Evolutionary conservation across 225 moss, liverwort and hornwort genomes (phyloP), one percentile per base, ranked within the genome.

Genomic region (Sphagnum contortum): DNA sequence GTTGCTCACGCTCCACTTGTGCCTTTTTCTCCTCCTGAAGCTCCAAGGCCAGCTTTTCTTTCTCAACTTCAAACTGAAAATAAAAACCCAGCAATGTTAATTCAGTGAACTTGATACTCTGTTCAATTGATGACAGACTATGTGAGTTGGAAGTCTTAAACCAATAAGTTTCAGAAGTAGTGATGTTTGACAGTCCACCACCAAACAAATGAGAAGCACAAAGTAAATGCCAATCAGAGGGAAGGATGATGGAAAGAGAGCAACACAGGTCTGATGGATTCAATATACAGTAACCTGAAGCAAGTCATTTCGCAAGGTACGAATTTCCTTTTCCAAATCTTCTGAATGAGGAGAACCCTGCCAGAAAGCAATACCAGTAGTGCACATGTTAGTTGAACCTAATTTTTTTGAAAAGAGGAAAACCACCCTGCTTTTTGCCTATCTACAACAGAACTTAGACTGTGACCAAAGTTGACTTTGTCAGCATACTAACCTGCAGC

Each of bases 1-100:
- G 83, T 45, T 81, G 82, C 76, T 91, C 94, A 9, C 87, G 89
- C 56, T 76, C 87, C 55, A 78, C 75, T 67, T 94, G 88, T 8
- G 86, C 81, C 69, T 76, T 87, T 63, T 91, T 86, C 74, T 91
- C 91, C 72, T 94, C 91, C 74, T 85, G 87, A 45, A 94, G 89
- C 70, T 94, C 91, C 62, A 89, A 69, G 53, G 76, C 83, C 72
- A 94, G 70, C 72, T 77, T 85, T 63, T 94, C 94, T 75, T 83
- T 80, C 66, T 91, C 94, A 71, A 91, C 73, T 70, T 94, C 94
- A 74, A 83, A 84, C 94, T 94, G 71, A 2, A 47, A 48, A 70
- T 52, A 47, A 11, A 13, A 70, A 44, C 3, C 10, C 8, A 62
- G 55, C 47, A 63, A 9, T 63, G 46, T 14, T 49, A 44, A 52